Base-by-base conservation (phyloP, 2,329 filamentous ascomycete species). In the Aspergillus sp. region DNA sequence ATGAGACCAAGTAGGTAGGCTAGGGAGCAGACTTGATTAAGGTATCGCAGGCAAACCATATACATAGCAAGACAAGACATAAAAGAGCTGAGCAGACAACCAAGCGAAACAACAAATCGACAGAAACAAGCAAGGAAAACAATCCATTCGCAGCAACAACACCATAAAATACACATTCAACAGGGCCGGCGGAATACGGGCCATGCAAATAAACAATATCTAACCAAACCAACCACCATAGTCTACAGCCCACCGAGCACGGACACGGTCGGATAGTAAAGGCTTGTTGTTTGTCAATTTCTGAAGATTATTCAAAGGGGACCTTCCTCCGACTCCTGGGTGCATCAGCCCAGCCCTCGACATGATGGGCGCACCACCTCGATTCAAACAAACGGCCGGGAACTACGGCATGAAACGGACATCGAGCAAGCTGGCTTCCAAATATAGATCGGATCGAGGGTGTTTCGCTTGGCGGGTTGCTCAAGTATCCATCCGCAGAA, bases 401-500 rank as follows among this genome's bases (percentile, higher is more conserved):
- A 22, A 22, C 19, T 22, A 22, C 10, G 19, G 19, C 10, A 10
- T 22, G 19, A 22, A 22, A 22, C n/a, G 19, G 19, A 22, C 10
- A 22, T 22, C 19, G 19, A 22, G 19, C 19, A 22, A 22, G 19
- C 19, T 22, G 10, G 19, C 6, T 22, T 22, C 19, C 10, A 10
- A 10, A 6, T 10, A 22, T 10, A 22, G 10, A 10, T 5, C 10
- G 19, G 19, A 22, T 22, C 19, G n/a, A 22, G 19, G 25, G 17
- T 19, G 19, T 29, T 31, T 39, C 36, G 37, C 35, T 34, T 38
- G 34, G 33, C 27, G 32, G 6, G 24, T 41, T 33, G 29, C 30
- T 36, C 33, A 34, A 22, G 10, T 22, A 22, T 41, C 35, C 40
- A 25, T 29, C 32, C 33, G 39, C 30, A 35, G 29, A 39, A 37